Percentiles rank a stretch among this genome's conserved stretches.
These are phyloP conservation scores for Keqinozyma sinolaborantium DNA, from an alignment of 1,139 yeast species.

Conservation along the genomic window DNA sequence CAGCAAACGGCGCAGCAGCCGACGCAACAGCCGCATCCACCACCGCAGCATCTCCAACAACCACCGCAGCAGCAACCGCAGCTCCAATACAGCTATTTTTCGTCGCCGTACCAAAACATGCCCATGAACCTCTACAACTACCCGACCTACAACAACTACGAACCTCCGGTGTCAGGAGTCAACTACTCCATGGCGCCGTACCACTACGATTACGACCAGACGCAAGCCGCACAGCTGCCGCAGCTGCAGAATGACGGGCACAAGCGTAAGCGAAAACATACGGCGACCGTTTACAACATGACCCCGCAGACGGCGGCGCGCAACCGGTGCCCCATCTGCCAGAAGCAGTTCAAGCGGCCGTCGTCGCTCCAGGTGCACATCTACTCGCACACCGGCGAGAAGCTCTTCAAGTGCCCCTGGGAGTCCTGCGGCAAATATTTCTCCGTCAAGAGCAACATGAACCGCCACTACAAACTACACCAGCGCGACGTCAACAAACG, in stretches of 20 bases:
- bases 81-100: not conserved
- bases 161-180: not conserved
- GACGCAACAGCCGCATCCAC: slow-evolving; percentile 1
- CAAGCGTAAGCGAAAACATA: slow-evolving; percentile 13
- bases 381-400: slow-evolving; percentile 85
- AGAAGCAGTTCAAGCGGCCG: slow-evolving; percentile 76
- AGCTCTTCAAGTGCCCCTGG: slow-evolving; percentile 69
- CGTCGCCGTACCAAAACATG: not conserved
- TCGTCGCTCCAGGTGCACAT: slow-evolving; percentile 76
- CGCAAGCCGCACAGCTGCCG: not conserved
- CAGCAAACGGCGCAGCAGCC: slow-evolving; percentile 6
- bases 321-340: slow-evolving; percentile 63
- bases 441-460: slow-evolving; percentile 76
- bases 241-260: slow-evolving; percentile 1
- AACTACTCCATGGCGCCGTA: not conserved
- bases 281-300: slow-evolving; percentile 22
- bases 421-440: slow-evolving; percentile 67
- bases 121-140: not conserved
- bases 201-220: slow-evolving; percentile 1
- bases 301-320: slow-evolving; percentile 30
- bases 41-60: slow-evolving; percentile 1
- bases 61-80: slow-evolving; percentile 2
- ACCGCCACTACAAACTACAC: slow-evolving; percentile 72
- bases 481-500: slow-evolving; percentile 25
- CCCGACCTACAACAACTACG: not conserved